A percentile compares a stretch with the other conserved stretches of the same genome.
phyloP scores from a whole-genome alignment of 2,329 filamentous ascomycete species.

The Fusarium sp. region DNA sequence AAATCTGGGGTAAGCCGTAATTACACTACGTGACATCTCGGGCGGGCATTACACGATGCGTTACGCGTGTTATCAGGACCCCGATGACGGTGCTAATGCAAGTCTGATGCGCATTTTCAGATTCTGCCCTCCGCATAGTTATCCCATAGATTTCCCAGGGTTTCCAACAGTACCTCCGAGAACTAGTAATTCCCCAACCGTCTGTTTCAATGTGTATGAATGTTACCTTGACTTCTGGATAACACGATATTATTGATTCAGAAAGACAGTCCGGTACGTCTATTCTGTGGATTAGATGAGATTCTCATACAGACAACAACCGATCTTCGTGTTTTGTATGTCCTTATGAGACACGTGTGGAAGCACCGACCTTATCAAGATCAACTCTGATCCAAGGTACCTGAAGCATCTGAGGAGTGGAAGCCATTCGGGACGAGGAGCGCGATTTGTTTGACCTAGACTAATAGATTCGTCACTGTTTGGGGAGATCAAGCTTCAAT shows the following conservation, averaged over 20 bases:
- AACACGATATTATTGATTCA: not conserved
- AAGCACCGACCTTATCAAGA: not conserved
- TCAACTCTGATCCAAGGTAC: not conserved
- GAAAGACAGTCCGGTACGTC: not conserved
- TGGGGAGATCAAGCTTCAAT: not conserved
- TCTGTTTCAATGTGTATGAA: not conserved
- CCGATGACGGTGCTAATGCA: conserved; percentile 12
- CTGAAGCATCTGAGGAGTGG: not conserved
- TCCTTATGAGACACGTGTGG: not conserved
- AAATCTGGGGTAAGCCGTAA: conserved; percentile 23
- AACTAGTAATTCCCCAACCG: not conserved
- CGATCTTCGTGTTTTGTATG: not conserved
- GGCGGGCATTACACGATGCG: not conserved
- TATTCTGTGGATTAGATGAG: not conserved
- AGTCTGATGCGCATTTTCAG: conserved; percentile 14
- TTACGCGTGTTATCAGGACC: not conserved
- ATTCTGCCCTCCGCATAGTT: not conserved
- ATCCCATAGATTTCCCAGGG: not conserved
- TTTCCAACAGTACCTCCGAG: not conserved
- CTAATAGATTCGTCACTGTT: not conserved
- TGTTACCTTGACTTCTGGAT: not conserved
- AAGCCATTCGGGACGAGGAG: not conserved
- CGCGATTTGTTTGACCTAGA: not conserved
- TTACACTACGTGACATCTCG: not conserved
- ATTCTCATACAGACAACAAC: not conserved